phyloP scores from a whole-genome alignment of 202 grass and related monocot species.

The Setaria italica region DNA sequence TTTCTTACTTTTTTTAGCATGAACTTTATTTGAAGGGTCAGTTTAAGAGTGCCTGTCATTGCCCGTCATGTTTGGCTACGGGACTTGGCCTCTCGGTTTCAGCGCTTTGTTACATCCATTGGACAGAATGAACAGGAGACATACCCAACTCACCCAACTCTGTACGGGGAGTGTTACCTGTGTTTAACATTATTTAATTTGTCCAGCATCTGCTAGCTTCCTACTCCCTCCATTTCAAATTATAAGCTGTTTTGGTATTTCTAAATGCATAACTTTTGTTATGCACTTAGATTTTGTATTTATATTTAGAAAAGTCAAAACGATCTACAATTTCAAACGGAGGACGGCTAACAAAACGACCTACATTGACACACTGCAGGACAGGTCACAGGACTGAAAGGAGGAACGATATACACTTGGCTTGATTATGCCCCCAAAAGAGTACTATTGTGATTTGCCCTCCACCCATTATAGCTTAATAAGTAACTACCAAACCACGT shows the following conservation, averaged over 20 bases:
- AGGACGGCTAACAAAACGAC: too few species aligned
- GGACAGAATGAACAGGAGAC: background rate
- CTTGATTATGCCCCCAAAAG: background rate
- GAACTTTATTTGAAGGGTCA: background rate
- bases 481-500: background rate
- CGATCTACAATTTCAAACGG: too few species aligned
- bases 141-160: background rate
- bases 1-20: background rate
- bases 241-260: too few species aligned
- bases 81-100: background rate
- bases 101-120: background rate
- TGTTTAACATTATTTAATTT: too few species aligned
- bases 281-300: too few species aligned
- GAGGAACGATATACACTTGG: too few species aligned
- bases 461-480: background rate
- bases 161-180: background rate
- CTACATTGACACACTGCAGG: too few species aligned
- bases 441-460: background rate
- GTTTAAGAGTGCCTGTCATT: background rate
- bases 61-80: background rate
- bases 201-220: too few species aligned
- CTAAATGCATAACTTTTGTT: too few species aligned
- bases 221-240: too few species aligned
- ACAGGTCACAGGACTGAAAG: too few species aligned
- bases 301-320: too few species aligned